A percentile compares a stretch with the other conserved stretches of the same genome.
Conservation (phyloP, 2,329 filamentous ascomycete species). For the Mariannaea sp. region DNA sequence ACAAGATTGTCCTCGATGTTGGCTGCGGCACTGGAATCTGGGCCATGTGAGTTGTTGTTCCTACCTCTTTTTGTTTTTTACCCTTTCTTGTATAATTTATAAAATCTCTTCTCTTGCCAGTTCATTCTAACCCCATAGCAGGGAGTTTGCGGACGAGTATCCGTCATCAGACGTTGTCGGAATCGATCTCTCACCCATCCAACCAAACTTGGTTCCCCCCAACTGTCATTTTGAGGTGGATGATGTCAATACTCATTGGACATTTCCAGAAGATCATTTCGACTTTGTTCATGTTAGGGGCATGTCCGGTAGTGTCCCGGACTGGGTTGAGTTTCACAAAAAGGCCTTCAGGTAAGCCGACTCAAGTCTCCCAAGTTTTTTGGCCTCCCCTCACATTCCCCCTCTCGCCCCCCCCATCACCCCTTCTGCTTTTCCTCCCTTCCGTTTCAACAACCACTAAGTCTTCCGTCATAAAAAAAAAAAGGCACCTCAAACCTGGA, state of each 20-base stretch:
- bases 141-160: conserved; percentile 45
- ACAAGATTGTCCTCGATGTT: conserved; percentile 38
- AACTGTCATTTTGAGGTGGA: conserved; percentile 69
- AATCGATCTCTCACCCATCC: conserved; percentile 63
- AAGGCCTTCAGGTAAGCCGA: conserved; percentile 53
- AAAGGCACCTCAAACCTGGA: conserved; percentile 20
- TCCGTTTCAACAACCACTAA: no score
- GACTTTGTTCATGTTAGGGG: conserved; percentile 64
- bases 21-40: conserved; percentile 46
- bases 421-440: no score
- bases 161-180: conserved; percentile 54
- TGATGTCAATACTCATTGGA: conserved; percentile 59
- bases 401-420: no score
- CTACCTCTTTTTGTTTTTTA: no score
- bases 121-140: no score
- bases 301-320: conserved; percentile 57
- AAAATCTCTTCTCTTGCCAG: no score
- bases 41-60: conserved; percentile 35
- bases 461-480: no score
- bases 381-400: no score
- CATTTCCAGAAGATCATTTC: conserved; percentile 51
- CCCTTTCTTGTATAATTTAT: no score
- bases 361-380: no score
- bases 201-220: conserved; percentile 59
- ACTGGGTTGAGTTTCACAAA: conserved; percentile 56